Evolutionary conservation across 2,329 filamentous ascomycete genomes (phyloP), one percentile per base, ranked within the genome.

Genomic region (Clonostachys rhizophaga): DNA sequence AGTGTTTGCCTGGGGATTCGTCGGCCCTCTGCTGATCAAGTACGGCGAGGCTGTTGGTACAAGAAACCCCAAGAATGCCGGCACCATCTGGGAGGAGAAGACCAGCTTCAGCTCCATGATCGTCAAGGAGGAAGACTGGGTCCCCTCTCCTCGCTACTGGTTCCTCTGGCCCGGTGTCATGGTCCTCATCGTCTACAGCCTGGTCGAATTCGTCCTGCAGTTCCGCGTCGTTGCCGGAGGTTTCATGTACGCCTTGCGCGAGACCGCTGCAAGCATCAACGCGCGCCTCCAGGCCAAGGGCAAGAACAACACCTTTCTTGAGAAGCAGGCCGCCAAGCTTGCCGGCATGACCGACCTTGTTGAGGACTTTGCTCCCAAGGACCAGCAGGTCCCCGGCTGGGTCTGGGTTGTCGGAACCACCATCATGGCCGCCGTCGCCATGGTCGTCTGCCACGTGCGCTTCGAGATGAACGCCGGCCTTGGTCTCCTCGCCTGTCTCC

Each of bases 381-480:
- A 71, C 14, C 63, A 78, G 42, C 70, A 75, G 47, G 76, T 81
- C 34, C 73, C 74, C 51, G 67, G 67, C 47, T 81, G 75, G 75
- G 67, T 79, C 61, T 81, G 75, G 78, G 50, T 68, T 1, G 57
- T 63, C 4, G 71, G 76, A 11, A 62, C 77, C 3, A 18, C 72
- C 13, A 60, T 67, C 46, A 72, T 79, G 54, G 66, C 80, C 41
- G 60, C 68, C n/a, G 67, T 76, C n/a, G 77, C 78, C 47, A 67
- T 75, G 43, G 60, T 82, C 34, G 69, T 83, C 51, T 63, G 60
- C 43, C 64, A 70, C 43, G 64, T 78, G 6, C 74, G 80, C 52
- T 79, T 74, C 62, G 60, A 76, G 49, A 79, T 82, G 71, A 75
- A 78, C 40, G 69, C 78, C 8, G 78, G 78, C 33, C 72, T 80